phyloP scores from a whole-genome alignment of 495 filamentous ascomycete genomes.

The Podospora conica region DNA sequence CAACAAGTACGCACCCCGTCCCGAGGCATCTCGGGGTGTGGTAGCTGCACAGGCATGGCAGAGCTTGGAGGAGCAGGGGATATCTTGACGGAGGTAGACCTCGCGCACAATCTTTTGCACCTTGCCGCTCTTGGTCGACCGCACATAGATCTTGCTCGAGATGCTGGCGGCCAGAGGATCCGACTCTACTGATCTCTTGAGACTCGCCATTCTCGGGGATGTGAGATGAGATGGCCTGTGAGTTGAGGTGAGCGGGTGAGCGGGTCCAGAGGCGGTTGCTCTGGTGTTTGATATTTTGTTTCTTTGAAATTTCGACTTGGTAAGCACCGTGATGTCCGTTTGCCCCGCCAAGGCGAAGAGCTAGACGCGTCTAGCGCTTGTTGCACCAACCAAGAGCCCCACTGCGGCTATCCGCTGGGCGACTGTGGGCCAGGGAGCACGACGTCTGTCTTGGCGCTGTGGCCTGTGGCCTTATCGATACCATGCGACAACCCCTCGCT shows the following conservation, averaged over 20 bases:
- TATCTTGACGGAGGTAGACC: conserved; percentile 91
- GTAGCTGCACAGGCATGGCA: conserved; percentile 65
- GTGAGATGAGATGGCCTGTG: not conserved
- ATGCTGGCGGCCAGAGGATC: conserved; percentile 71
- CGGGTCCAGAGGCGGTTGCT: not conserved
- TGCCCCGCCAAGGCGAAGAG: not conserved
- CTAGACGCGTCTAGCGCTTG: not conserved
- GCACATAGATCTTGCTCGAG: conserved; percentile 85
- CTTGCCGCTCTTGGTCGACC: conserved; percentile 89
- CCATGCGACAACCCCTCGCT: not conserved
- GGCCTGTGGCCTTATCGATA: not conserved
- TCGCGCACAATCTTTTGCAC: conserved; percentile 98
- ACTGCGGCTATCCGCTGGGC: not conserved
- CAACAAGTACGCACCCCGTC: conserved; percentile 51
- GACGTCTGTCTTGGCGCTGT: not conserved
- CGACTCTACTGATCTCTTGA: conserved; percentile 65
- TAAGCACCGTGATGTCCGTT: not conserved
- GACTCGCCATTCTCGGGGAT: conserved; percentile 64
- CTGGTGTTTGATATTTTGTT: not conserved
- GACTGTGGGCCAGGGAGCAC: not conserved
- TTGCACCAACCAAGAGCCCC: not conserved
- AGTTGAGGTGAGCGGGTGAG: not conserved
- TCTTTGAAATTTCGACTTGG: not conserved
- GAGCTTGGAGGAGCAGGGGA: conserved; percentile 90
- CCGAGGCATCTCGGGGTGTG: conserved; percentile 71